A percentile compares a stretch with the other conserved stretches of the same genome.
Conservation (phyloP, 139 green algal species). For the Tetratostichococcus sp. region DNA sequence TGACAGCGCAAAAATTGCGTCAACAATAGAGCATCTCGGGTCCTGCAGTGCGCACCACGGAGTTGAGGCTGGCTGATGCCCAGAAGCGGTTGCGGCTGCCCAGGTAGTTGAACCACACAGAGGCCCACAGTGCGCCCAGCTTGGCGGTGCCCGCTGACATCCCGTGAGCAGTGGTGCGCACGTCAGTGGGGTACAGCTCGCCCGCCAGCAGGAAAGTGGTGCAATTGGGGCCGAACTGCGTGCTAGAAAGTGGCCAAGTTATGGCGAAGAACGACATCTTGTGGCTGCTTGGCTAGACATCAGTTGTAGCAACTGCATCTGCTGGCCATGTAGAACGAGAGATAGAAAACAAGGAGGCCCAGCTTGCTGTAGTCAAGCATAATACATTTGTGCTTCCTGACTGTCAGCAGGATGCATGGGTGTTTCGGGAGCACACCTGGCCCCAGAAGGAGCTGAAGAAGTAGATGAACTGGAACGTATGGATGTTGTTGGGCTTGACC, state of each 20-base stretch:
- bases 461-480: conserved; percentile 69
- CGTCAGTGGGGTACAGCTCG: conserved; percentile 69
- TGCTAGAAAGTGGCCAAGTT: no score
- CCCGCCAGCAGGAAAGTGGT: conserved; percentile 40
- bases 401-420: neutral
- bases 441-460: conserved; percentile 76
- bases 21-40: no score
- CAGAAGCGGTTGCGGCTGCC: conserved; percentile 34
- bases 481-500: conserved; percentile 11
- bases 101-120: conserved; percentile 31
- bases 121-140: conserved; percentile 41
- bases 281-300: no score
- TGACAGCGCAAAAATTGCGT: no score
- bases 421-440: conserved; percentile 42
- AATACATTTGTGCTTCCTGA: neutral
- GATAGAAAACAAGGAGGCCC: no score
- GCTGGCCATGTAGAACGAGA: no score
- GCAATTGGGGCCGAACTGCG: conserved; percentile 24
- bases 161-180: conserved; percentile 51
- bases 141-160: conserved; percentile 51
- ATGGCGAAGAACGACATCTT: no score
- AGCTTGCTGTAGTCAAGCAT: no score
- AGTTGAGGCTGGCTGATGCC: conserved; percentile 35
- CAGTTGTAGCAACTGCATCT: no score
- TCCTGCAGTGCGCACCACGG: neutral